Conservation (phyloP, 805 yeast genomes). For the Spathaspora passalidarum region DNA sequence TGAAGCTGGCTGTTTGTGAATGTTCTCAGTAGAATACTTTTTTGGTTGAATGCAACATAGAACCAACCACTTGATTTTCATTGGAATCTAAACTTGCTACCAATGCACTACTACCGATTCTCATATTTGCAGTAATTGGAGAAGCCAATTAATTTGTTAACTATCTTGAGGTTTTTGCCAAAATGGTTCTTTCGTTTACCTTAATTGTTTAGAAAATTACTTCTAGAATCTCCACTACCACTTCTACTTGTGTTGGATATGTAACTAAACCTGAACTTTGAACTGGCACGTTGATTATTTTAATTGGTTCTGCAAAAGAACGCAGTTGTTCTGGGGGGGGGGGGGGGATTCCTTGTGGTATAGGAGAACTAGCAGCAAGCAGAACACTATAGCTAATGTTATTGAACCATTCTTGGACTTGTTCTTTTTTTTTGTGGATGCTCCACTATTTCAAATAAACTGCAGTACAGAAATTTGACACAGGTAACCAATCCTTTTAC, state of each 20-base stretch:
- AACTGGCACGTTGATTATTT: slow-evolving; percentile 1
- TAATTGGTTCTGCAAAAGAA: slow-evolving; percentile 10
- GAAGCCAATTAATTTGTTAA: slow-evolving; percentile 9
- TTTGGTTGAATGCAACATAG: background rate
- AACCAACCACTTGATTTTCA: background rate
- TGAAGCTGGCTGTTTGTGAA: background rate
- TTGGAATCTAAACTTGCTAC: background rate
- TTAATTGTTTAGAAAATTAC: background rate
- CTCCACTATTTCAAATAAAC: slow-evolving; percentile 5
- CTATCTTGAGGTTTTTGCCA: background rate
- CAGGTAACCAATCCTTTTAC: slow-evolving; percentile 5
- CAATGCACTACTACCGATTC: slow-evolving; percentile 1
- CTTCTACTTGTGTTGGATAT: background rate
- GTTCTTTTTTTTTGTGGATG: background rate
- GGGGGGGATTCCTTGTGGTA: background rate
- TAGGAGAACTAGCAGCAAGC: background rate
- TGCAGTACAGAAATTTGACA: slow-evolving; percentile 6
- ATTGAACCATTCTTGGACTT: background rate
- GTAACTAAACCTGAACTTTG: background rate
- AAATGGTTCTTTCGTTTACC: background rate
- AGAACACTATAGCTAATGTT: background rate
- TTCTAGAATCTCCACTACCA: background rate
- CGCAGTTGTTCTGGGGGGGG: background rate
- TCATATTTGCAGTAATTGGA: slow-evolving; percentile 10
- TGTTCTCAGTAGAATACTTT: background rate